Percentiles rank a stretch among this genome's conserved stretches.
Evolutionary conservation across 2,329 filamentous ascomycete species (phyloP).

Genomic region (Lachnellula occidentalis): DNA sequence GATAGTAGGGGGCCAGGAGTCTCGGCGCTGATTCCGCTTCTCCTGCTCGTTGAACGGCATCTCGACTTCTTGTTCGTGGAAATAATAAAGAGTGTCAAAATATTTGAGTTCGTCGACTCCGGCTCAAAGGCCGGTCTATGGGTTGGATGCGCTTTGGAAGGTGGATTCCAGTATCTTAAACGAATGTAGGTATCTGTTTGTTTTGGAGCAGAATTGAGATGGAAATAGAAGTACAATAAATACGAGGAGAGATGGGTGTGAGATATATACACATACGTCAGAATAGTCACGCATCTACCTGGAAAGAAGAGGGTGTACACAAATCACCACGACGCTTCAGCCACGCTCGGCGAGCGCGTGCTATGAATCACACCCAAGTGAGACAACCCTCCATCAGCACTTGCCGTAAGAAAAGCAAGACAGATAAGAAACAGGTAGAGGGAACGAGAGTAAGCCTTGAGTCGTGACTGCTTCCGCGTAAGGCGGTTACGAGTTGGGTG

Average conservation of each 20-base stretch:
- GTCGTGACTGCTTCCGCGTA: constrained; percentile 4
- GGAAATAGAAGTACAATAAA: constrained; percentile 10
- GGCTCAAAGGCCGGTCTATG: constrained; percentile 30
- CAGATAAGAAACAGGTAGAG: constrained; percentile 74
- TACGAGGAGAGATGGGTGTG: constrained; percentile 7
- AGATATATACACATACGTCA: constrained; percentile 3
- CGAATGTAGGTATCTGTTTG: background rate
- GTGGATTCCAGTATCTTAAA: constrained; percentile 1
- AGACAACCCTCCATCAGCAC: constrained; percentile 18
- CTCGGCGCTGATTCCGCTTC: constrained; percentile 20
- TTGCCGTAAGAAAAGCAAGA: constrained; percentile 39
- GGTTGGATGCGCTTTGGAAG: constrained; percentile 5
- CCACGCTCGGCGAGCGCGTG: constrained; percentile 20
- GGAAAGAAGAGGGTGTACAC: background rate
- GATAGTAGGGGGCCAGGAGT: constrained; percentile 33
- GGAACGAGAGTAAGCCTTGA: constrained; percentile 48
- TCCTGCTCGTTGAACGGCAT: constrained; percentile 28
- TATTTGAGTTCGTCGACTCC: constrained; percentile 9
- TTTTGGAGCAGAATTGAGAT: background rate
- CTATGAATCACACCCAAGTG: constrained; percentile 25
- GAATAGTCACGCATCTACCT: background rate
- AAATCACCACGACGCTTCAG: constrained; percentile 16
- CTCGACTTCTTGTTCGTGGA: background rate
- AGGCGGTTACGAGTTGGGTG: background rate
- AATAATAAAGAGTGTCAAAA: background rate